Base-by-base conservation (phyloP, 768 basidiomycete genomes). In the Neoboletus subvelutipes region DNA sequence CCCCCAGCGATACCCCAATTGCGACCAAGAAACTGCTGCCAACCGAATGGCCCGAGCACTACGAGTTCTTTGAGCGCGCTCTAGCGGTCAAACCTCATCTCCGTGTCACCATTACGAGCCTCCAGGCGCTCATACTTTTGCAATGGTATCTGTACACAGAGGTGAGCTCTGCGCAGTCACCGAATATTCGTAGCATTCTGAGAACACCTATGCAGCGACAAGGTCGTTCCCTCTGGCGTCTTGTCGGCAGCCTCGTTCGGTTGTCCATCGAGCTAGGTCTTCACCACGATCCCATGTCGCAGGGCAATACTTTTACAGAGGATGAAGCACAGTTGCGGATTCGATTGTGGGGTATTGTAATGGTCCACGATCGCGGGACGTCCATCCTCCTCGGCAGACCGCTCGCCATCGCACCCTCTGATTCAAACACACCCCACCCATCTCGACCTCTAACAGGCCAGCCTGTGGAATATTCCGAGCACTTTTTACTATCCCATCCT, bases 121-220 rank as follows among this genome's bases (percentile, higher is more conserved):
- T 94, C 58, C 92, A 94, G 70, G 88, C 92, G 0, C 79, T 94
- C 52, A 91, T 92, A 26, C 72, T 94, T 7, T 71, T 93, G 46
- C 92, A 94, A 54, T 93, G 90, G 92, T 92, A 93, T 71, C 79
- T 94, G 22, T 94, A 93, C 65, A 91, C 86, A 22, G 92, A 93
- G 80, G 92, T 90, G 61, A 53, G 81, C 66, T 20, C 4, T 43
- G 4, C 24, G 2, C 22, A 11, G 48, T 33, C 12, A 31, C 31
- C 11, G 58, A 18, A 26, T 18, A n/a, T 34, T 24, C 13, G 9
- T 41, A 36, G 31, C 48, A 20, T 58, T 18, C 63, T 65, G 52
- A 56, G 42, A 45, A 42, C 42, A 54, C 46, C 40, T 47, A 22
- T 61, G 34, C 64, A 94, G 91, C 85, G 91, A 62, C 90, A 92